Conservation (phyloP, 768 basidiomycete species). For the Termitomyces sp. region DNA sequence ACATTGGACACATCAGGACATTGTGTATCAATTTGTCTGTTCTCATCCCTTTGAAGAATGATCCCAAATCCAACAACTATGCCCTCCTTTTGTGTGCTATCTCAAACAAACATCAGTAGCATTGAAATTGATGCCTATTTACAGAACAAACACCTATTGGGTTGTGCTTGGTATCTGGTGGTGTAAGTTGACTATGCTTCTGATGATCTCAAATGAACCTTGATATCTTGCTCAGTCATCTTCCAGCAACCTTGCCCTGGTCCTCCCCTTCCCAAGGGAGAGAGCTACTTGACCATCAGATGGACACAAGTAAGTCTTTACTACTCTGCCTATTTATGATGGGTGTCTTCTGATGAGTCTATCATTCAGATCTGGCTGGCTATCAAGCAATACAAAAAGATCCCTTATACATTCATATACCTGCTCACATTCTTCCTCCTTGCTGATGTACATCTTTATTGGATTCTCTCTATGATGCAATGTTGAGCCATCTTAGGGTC, state of each 20-base stretch:
- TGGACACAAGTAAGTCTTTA: conserved; percentile 70
- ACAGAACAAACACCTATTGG: conserved; percentile 72
- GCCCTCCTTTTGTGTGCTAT: conserved; percentile 60
- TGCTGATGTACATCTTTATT: conserved; percentile 53
- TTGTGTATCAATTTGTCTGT: too few relatives aligned
- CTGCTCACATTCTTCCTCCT: conserved; percentile 76
- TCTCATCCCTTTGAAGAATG: too few relatives aligned
- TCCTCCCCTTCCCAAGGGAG: conserved; percentile 72
- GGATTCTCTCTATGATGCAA: neutral
- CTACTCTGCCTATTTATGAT: neutral
- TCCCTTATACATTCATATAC: conserved; percentile 83
- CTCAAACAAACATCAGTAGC: neutral
- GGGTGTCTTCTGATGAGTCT: neutral
- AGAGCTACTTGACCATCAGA: conserved; percentile 77
- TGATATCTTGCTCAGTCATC: conserved; percentile 52
- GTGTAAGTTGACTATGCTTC: conserved; percentile 49
- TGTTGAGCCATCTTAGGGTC: conserved; percentile 44
- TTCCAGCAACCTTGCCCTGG: conserved; percentile 84
- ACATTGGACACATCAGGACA: too few relatives aligned
- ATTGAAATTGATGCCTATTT: neutral
- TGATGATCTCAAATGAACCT: neutral
- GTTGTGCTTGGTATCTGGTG: conserved; percentile 84
- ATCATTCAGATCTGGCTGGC: conserved; percentile 70
- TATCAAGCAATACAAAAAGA: conserved; percentile 68
- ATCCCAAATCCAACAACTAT: conserved; percentile 74